These are phyloP conservation scores for Ceratocystis variospora DNA, from an alignment of 2,329 filamentous ascomycete genomes.

Conservation along the genomic window DNA sequence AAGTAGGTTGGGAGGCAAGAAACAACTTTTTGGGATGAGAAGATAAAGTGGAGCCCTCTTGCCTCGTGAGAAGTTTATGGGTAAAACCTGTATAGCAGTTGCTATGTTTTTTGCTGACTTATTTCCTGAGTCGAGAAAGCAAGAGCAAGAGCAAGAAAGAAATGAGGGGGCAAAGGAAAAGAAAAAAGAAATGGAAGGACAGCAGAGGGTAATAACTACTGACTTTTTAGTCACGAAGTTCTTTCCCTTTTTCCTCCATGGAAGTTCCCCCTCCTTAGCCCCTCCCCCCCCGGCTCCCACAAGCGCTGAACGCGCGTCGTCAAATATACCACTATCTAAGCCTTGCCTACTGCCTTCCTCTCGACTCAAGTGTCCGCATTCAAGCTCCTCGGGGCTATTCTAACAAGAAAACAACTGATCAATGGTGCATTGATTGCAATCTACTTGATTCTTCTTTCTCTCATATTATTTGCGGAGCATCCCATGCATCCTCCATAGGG, in stretches of 20 bases:
- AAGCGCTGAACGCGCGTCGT: conserved; percentile 1
- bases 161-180: neutral
- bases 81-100: neutral
- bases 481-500: too few relatives aligned
- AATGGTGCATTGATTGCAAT: neutral
- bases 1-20: neutral
- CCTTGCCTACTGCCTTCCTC: neutral
- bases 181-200: conserved; percentile 4
- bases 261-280: neutral
- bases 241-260: conserved; percentile 14
- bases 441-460: neutral
- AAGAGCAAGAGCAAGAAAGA: neutral
- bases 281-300: neutral
- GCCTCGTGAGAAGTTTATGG: neutral
- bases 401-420: too few relatives aligned
- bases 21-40: neutral
- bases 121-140: neutral
- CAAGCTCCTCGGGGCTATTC: neutral
- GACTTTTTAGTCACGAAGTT: neutral
- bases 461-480: too few relatives aligned
- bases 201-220: conserved; percentile 11
- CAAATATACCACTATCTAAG: neutral
- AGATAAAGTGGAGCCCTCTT: neutral
- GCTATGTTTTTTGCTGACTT: neutral
- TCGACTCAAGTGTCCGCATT: neutral